Base-by-base conservation (phyloP, 352 stramenopile species). In the Pythium coloratum region DNA sequence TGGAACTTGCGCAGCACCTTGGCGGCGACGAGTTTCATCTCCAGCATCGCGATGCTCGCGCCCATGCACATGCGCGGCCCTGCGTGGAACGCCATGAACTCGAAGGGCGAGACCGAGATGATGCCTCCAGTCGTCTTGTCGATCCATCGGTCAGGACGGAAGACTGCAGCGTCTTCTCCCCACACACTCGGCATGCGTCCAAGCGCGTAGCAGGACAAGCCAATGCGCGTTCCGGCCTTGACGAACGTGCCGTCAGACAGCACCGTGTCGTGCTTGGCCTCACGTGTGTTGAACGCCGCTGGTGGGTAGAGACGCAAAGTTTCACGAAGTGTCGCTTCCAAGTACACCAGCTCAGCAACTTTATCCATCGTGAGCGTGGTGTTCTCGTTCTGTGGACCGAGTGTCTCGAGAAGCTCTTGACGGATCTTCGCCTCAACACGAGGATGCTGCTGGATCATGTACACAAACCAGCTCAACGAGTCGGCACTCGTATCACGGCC, bases 171-270 rank as follows among this genome's bases (percentile, higher is more conserved):
- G 36, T 96, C 86, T 0, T 69, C 53, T 0, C 84, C 84, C 86
- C 89, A 95, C 12, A 93, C 70, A 24, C 70, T 69, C 2, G 70
- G 69, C 0, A 77, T 55, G 18, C 84, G 75, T 55, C 81, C 84
- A 38, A 87, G 66, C 13, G 69, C 75, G 54, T 89, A 94, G 33
- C 75, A 62, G 5, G 75, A 77, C 63, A 95, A 69, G 18, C 75
- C 69, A 6, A 91, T 73, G 9, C 72, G 73, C 5, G 71, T 85
- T 18, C 82, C 80, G 33, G 73, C 74, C 10, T 65, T 57, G 0
- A 96, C 71, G 24, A 88, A 84, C 4, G 88, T 93, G 14, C 87
- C 87, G 47, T 96, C 86, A 4, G 67, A 72, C 3, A 92, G 71
- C 24, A 84, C 76, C 3, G 85, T 87, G 24, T 83, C 80, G 18